These are phyloP conservation scores for Coniochaeta sp. DNA, from an alignment of 2,329 filamentous ascomycete species.

Conservation along the genomic window DNA sequence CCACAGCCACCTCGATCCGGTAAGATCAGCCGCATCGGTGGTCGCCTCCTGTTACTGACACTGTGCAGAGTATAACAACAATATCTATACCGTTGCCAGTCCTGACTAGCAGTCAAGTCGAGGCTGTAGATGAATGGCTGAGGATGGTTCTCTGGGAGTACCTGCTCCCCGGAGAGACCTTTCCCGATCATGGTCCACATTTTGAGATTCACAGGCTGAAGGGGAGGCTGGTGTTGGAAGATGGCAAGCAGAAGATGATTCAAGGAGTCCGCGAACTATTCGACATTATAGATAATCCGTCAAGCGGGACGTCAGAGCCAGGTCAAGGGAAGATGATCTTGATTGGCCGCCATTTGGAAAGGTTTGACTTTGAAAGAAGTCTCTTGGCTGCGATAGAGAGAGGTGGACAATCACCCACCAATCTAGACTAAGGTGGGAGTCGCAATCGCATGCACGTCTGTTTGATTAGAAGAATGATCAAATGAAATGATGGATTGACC, in stretches of 20 bases:
- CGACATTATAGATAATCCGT: slow-evolving; percentile 66
- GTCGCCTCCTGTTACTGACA: slow-evolving; percentile 5
- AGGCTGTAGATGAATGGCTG: slow-evolving; percentile 71
- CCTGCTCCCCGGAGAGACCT: slow-evolving; percentile 41
- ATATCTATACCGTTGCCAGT: slow-evolving; percentile 61
- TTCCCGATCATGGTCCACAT: slow-evolving; percentile 13
- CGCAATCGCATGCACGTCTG: not conserved
- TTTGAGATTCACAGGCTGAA: slow-evolving; percentile 89
- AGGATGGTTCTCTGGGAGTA: slow-evolving; percentile 78
- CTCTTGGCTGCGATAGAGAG: slow-evolving; percentile 11
- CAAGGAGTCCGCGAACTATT: slow-evolving; percentile 93
- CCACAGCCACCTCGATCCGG: slow-evolving; percentile 85
- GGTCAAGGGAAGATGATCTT: slow-evolving; percentile 50
- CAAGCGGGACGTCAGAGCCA: not conserved
- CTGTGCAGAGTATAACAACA: slow-evolving; percentile 71
- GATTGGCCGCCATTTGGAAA: slow-evolving; percentile 49
- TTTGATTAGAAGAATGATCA: too few species aligned
- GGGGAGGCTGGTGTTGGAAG: slow-evolving; percentile 60
- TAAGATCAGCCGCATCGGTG: slow-evolving; percentile 31
- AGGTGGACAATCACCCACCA: not conserved
- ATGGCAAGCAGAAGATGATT: slow-evolving; percentile 65
- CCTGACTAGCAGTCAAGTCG: slow-evolving; percentile 49
- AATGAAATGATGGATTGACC: not conserved
- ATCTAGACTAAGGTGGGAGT: not conserved
- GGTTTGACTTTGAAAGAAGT: slow-evolving; percentile 43